phyloP scores from a whole-genome alignment of 345 rosid species.

The Salix brachista region DNA sequence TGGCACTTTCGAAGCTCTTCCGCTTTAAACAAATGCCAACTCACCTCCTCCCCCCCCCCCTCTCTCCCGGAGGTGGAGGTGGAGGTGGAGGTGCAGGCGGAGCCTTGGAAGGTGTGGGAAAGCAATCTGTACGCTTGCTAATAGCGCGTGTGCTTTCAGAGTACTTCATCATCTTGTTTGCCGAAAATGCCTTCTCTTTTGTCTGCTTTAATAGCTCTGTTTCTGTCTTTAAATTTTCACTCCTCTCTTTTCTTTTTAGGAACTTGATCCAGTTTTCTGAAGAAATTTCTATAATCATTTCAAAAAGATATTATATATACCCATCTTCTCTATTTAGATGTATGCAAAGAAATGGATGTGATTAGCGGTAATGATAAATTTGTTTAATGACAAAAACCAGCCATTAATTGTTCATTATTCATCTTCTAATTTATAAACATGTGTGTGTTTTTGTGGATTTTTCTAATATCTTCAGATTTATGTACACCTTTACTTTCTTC shows the following conservation, averaged over 20 bases:
- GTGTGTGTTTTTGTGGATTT: no score
- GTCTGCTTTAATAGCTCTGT: background rate
- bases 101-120: background rate
- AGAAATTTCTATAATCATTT: no score
- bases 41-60: background rate
- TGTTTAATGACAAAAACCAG: no score
- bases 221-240: no score
- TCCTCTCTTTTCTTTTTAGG: background rate
- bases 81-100: background rate
- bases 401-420: no score
- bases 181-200: background rate
- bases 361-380: no score
- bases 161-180: background rate
- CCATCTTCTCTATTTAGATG: no score
- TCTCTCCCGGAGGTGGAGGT: background rate
- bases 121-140: slow-evolving; percentile 3
- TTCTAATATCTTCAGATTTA: no score
- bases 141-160: slow-evolving; percentile 14
- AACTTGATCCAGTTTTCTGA: background rate
- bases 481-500: no score
- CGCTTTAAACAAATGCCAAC: background rate
- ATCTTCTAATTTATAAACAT: no score
- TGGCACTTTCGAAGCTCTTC: background rate
- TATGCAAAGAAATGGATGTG: no score
- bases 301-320: no score